Evolutionary conservation across 306 rosid species (phyloP), one percentile per base, ranked within the genome.

Genomic region (Lotus japonicus): DNA sequence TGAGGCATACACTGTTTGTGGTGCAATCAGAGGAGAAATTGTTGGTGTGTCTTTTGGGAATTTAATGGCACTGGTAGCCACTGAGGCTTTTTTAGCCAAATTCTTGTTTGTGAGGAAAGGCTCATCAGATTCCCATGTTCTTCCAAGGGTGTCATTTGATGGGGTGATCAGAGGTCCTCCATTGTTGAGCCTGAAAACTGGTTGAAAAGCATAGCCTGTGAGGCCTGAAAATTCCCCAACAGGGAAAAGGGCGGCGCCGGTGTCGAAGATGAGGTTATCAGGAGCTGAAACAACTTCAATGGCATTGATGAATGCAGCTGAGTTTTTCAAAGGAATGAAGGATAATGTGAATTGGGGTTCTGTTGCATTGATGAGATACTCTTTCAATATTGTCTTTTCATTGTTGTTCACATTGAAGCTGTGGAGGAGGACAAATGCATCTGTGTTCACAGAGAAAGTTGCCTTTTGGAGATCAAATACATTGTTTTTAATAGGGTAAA

Each of bases 221-320:
- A 85, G 49, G 14, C 90, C 90, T 0, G 52, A 0, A 16, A 77
- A 43, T 1, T 80, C 75, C 0, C 49, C 76, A 0, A 72, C 87
- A 0, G 90, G 87, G 15, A 71, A 77, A 19, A 85, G 85, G 44
- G 15, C 14, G 0, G 79, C 3, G 0, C 76, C 90, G 0, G 5
- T 33, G 70, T 85, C 84, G 0, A 33, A 42, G 2, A 85, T 49
- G 2, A 82, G 66, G 7, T 12, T 49, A 6, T 85, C 80, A 0
- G 90, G 90, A 35, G 80, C 87, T 0, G 87, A 74, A 18, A 85
- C 84, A 51, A 85, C 77, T 56, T 85, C 90, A 55, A 85, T 77
- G 45, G 80, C 87, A 7, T 78, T 85, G 78, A 85, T 64, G 57
- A 85, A 85, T 9, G 87, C 85, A 0, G 87, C 85, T 0, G 90